These are phyloP conservation scores for Yamadazyma diddensiae DNA, from an alignment of 1,139 yeast genomes.

Conservation along the genomic window DNA sequence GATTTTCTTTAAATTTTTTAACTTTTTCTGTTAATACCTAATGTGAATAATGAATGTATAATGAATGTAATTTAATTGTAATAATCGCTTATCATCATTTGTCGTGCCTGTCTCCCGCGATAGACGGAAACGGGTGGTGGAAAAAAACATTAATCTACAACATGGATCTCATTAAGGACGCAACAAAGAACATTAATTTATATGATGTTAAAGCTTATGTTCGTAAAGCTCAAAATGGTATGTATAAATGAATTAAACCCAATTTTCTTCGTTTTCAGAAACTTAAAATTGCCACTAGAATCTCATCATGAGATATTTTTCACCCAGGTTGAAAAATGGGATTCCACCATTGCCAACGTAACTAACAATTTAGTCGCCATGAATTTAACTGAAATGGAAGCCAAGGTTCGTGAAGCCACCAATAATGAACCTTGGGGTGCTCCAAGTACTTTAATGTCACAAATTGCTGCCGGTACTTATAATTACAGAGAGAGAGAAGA, in stretches of 20 bases:
- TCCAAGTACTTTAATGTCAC: conserved; percentile 84
- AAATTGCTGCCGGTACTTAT: conserved; percentile 92
- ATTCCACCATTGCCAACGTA: too few species aligned
- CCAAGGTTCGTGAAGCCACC: conserved; percentile 95
- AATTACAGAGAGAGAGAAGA: conserved; percentile 82
- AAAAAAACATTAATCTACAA: conserved; percentile 1
- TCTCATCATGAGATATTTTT: too few species aligned
- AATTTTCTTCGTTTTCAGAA: too few species aligned
- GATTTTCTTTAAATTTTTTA: conserved; percentile 21
- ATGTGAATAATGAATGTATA: conserved; percentile 1
- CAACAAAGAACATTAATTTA: conserved; percentile 76
- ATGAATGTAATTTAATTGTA: too few species aligned
- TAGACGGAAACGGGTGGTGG: conserved; percentile 3
- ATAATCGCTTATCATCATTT: too few species aligned
- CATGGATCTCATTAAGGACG: conserved; percentile 67
- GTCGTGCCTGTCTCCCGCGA: too few species aligned
- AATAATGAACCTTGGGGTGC: conserved; percentile 99
- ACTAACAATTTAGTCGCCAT: conserved; percentile 55
- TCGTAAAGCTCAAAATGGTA: conserved; percentile 93
- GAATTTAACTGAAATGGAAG: conserved; percentile 93
- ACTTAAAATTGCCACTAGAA: too few species aligned
- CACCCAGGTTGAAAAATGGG: too few species aligned
- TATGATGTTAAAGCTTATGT: conserved; percentile 98
- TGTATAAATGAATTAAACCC: conserved; percentile 18
- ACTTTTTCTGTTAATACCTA: conserved; percentile 23